Base-by-base conservation (phyloP, 352 stramenopile species). In the Phytophthora sp. region DNA sequence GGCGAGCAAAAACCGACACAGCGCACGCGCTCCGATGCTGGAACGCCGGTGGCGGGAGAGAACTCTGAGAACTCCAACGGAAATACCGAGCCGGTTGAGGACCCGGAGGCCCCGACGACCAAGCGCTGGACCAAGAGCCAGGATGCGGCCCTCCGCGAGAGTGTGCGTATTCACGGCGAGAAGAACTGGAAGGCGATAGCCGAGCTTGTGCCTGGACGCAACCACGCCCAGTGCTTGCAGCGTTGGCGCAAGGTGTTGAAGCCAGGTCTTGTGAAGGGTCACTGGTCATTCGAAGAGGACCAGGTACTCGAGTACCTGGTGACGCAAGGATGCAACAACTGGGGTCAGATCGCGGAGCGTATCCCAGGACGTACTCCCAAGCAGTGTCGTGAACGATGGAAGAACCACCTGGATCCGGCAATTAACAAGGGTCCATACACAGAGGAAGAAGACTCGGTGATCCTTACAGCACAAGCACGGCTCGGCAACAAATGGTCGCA, bases 401-500 rank as follows among this genome's bases (percentile, higher is more conserved):
- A 92, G 53, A 96, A 96, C 63, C 88, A 96, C 66, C 55, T 97
- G 35, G 82, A 95, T 54, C 88, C 90, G 13, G 77, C 82, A 4
- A 98, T 99, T 56, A 97, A 96, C 66, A 99, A 98, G 72, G 88
- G 86, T 3, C 95, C 93, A 30, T 99, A 97, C 86, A 97, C 94
- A 8, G 88, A 94, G 64, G 83, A 97, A 28, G 96, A 99, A 73
- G 97, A 99, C 70, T 82, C 86, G 12, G 80, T 96, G 12, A 98
- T 99, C 43, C 76, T 99, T 0, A 77, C 85, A 4, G 88, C 82
- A 30, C 95, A 98, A 54, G 82, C 87, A 34, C 85, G 84, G 18
- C 85, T 98, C 10, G 97, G 97, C 31, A 99, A 99, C 74, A 96
- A 96, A 49, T 99, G 97, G 97, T 97, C 92, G 1, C 89, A 98